These are phyloP conservation scores for Austroboletus niveus DNA, from an alignment of 1,284 basidiomycete genomes.

Conservation along the genomic window DNA sequence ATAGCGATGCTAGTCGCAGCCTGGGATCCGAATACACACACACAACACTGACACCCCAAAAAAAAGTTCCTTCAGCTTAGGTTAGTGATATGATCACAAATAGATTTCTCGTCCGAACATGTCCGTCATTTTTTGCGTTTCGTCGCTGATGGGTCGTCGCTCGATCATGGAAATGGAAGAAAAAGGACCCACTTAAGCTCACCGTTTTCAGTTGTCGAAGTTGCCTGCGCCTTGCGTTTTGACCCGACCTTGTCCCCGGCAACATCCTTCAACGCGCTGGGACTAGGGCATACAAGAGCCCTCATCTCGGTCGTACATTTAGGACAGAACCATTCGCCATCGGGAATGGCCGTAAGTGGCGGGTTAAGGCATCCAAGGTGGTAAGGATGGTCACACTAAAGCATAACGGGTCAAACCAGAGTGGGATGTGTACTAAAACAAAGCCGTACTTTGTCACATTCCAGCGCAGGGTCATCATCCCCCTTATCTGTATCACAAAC, in stretches of 20 bases:
- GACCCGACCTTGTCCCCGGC: conserved; percentile 14
- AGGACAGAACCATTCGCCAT: conserved; percentile 92
- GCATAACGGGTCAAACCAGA: background rate
- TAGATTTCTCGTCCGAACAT: background rate
- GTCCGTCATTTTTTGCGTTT: conserved; percentile 31
- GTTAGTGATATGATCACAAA: background rate
- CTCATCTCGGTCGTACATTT: conserved; percentile 45
- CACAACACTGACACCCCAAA: background rate
- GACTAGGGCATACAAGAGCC: conserved; percentile 22
- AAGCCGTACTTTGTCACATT: conserved; percentile 79
- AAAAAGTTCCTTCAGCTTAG: background rate
- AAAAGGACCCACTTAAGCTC: background rate
- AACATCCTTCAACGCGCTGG: conserved; percentile 11
- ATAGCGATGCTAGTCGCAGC: background rate
- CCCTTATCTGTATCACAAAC: conserved; percentile 69
- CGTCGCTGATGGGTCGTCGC: conserved; percentile 12
- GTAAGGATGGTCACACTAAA: conserved; percentile 85
- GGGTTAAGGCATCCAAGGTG: conserved; percentile 83
- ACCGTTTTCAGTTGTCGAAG: conserved; percentile 23
- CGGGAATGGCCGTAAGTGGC: conserved; percentile 74
- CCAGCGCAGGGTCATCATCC: conserved; percentile 66
- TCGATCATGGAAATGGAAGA: background rate
- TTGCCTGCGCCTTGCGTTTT: conserved; percentile 26
- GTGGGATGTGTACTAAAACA: background rate
- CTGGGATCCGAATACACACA: background rate